Base-by-base conservation (phyloP, 2,329 filamentous ascomycete species). In the Exophiala sp. region DNA sequence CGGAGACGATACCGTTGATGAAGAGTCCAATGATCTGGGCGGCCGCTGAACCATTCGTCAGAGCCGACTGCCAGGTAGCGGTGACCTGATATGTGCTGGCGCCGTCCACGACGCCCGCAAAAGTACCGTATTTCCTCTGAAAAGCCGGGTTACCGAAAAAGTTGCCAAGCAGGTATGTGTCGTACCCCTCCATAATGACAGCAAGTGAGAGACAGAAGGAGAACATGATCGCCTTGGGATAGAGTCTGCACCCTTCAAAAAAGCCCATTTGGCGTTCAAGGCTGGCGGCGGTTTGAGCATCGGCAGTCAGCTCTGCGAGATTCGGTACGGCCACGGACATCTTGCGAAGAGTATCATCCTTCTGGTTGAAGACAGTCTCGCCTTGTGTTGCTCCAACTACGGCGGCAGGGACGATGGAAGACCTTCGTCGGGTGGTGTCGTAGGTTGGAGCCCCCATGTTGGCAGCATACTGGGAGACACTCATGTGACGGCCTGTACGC, bases 241-340 rank as follows among this genome's bases (percentile, higher is more conserved):
- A 96, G 32, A 94, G 78, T 66, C 78, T 83, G 69, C 95, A 78
- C 57, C 89, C 91, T 74, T 95, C 83, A 67, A 81, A 66, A 29
- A 80, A 62, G 35, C 58, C 58, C 62, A 63, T 61, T 20, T 50
- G 61, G 39, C 51, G 55, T 45, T 63, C 62, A 16, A 58, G 50
- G 3, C 61, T 50, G 20, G 60, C 60, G 33, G 58, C 62, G 16
- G 55, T 54, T 50, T 60, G 59, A 14, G 62, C 62, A 47, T 63
- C 62, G 35, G 58, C 54, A 29, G 55, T 52, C 36, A 63, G 50
- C 45, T 63, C 60, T 16, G 60, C 60, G 49, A 63, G 47, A 40
- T 63, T 62, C 24, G 62, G 62, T 7, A 62, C 57, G 6, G 62
- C 62, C 12, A 63, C 60, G 29, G 60, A 62, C 62, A 63, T 63